Base-by-base conservation (phyloP, 108 stramenopile species). In the Pseudonitzschia multiseries region DNA sequence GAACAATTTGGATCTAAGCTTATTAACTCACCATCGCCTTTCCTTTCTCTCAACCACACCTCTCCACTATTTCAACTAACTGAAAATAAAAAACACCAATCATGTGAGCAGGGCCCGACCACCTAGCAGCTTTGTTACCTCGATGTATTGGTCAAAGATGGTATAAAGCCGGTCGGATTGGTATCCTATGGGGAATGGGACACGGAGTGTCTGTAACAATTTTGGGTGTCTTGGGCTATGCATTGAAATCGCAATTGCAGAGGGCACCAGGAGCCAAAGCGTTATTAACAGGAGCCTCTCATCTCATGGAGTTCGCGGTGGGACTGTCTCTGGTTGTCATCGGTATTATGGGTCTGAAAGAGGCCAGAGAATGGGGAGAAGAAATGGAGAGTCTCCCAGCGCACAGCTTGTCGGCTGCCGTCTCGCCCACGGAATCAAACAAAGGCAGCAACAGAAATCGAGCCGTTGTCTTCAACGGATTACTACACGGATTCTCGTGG, bases 401-500 rank as follows among this genome's bases (percentile, higher is more conserved):
- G 13, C 75, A 74, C 52, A 65, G 77, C 64, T 68, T 88, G 52
- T 83, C 78, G 31, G 73, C 81, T 21, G 82, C 86, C 12, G 82
- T 79, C 27, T 72, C 69, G n/a, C 72, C 75, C 33, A 22, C 33
- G 18, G 57, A 71, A 71, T 10, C 22, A 6, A 56, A 32, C 5
- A 43, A 56, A 70, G 76, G 1, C 81, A 82, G 27, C 29, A 62
- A 62, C n/a, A n/a, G 61, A 24, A 91, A 92, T 57, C 84, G 89
- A 48, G 91, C 97, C 20, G 91, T 98, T n/a, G 76, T 98, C 14
- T 85, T 97, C 77, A 98, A 98, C 74, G 98, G 98, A 14, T 68
- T 97, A 15, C 75, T 98, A 54, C 97, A 97, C 70, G 98, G 98
- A 15, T 97, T 98, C 71, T 91, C 89, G 14, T 97, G 96, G 97